Base-by-base conservation (phyloP, 2,329 filamentous ascomycete species). In the Fusarium sublunatum region DNA sequence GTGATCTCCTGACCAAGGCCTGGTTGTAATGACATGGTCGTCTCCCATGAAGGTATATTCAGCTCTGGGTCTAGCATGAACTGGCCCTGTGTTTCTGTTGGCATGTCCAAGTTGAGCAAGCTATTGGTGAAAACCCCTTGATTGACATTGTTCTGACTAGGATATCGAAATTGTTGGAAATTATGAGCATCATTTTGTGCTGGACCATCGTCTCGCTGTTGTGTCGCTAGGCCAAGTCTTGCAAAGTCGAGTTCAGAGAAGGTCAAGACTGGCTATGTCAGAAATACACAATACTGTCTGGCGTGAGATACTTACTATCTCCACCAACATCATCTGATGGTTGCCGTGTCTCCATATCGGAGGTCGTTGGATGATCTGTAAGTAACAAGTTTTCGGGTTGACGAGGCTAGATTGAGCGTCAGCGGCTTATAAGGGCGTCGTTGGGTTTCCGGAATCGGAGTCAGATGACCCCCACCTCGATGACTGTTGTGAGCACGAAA, bases 231-330 rank as follows among this genome's bases (percentile, higher is more conserved):
- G 1, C 60, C 61, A 9, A 64, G 60, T 9, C 61, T 55, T 4
- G 60, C 61, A 9, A 64, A 64, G n/a, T 64, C 61, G 12, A 64
- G 56, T 11, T 64, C 61, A 3, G 61, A 64, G 15, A 64, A 64
- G 1, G 55, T 64, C 49, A 64, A 48, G 24, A 64, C 61, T 64
- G 29, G 42, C 6, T 10, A 28, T 22, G 35, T 64, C 34, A 64
- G 60, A 28, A 19, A 4, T 11, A 12, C 22, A 35, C 45, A 38
- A 19, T 15, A 2, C 5, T 3, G 4, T 3, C 6, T 1, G 10
- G n/a, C 4, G 25, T 6, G 11, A 5, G 9, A 3, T 19, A 7
- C 61, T 64, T 26, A 64, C 61, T 64, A 19, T 64, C 61, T 2
- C 61, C 61, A 2, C 57, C 61, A 2, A 64, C 35, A 6, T 64